Evolutionary conservation across 75 land plant species (phyloP).

Genomic region (Chamaecyparis obtusa): DNA sequence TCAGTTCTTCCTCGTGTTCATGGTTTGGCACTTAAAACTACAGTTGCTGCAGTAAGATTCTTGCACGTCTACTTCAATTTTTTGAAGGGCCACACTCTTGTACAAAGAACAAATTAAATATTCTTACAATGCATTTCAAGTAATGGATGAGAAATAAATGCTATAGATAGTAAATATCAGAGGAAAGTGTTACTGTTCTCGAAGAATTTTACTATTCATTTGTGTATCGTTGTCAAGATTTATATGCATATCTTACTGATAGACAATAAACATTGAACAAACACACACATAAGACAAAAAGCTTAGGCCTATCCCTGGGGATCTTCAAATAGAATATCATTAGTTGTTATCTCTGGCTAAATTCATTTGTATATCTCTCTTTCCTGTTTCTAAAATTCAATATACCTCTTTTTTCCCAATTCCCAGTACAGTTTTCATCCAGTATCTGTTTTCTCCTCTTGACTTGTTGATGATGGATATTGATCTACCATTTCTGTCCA

Average conservation of each 20-base stretch:
- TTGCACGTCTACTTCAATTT: neutral
- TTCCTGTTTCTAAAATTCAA: neutral
- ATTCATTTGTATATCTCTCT: neutral
- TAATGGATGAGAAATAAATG: neutral
- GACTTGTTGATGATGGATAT: neutral
- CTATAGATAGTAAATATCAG: neutral
- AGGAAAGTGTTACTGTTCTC: neutral
- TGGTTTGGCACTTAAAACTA: constrained; percentile 92
- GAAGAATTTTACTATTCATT: neutral
- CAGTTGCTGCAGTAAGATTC: constrained; percentile 90
- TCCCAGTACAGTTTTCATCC: neutral
- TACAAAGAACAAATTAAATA: neutral
- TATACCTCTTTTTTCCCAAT: neutral
- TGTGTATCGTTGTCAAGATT: neutral
- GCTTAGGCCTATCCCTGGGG: neutral
- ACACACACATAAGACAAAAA: neutral
- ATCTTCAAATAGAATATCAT: neutral
- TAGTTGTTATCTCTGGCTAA: neutral
- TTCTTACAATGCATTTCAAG: neutral
- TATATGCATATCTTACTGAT: neutral
- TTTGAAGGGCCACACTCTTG: neutral
- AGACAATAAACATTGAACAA: neutral
- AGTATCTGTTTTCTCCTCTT: neutral
- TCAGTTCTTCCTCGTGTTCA: constrained; percentile 95
- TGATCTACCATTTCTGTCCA: neutral